Evolutionary conservation across 2,329 filamentous ascomycete genomes (phyloP).

Genomic region (Penicillium brevicompactum): DNA sequence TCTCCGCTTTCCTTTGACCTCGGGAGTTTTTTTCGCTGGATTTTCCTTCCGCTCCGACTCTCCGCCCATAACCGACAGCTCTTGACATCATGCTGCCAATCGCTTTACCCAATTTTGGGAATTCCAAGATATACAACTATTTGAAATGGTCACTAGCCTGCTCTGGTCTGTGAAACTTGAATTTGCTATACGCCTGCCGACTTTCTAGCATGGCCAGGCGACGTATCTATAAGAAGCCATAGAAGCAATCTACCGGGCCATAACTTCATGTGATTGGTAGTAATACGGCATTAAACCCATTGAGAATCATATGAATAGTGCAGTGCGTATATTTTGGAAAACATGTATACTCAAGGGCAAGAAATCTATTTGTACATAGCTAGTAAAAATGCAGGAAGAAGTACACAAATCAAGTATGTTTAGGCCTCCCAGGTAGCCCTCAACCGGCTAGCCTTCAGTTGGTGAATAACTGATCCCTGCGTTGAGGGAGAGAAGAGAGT

Average conservation of each 20-base stretch:
- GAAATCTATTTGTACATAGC: slow-evolving; percentile 13
- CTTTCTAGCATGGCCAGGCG: no score
- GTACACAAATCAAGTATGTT: neutral
- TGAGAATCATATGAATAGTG: neutral
- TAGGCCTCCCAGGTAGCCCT: neutral
- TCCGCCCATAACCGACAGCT: slow-evolving; percentile 19
- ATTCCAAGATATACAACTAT: no score
- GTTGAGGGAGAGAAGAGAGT: slow-evolving; percentile 7
- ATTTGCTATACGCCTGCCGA: neutral
- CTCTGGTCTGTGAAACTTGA: neutral
- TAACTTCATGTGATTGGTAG: no score
- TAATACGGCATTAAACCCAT: no score
- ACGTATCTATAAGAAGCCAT: no score
- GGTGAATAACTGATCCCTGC: slow-evolving; percentile 3
- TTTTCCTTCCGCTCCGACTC: slow-evolving; percentile 28
- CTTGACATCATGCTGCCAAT: neutral
- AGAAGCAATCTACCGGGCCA: no score
- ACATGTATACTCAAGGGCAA: slow-evolving; percentile 1
- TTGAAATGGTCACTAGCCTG: no score
- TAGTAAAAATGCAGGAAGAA: slow-evolving; percentile 5
- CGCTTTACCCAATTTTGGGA: neutral
- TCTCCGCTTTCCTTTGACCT: slow-evolving; percentile 31
- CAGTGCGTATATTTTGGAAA: neutral
- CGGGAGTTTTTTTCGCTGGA: slow-evolving; percentile 30
- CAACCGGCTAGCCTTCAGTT: slow-evolving; percentile 1